Conservation (phyloP, 352 stramenopile species). For the Phytophthora hibernalis region DNA sequence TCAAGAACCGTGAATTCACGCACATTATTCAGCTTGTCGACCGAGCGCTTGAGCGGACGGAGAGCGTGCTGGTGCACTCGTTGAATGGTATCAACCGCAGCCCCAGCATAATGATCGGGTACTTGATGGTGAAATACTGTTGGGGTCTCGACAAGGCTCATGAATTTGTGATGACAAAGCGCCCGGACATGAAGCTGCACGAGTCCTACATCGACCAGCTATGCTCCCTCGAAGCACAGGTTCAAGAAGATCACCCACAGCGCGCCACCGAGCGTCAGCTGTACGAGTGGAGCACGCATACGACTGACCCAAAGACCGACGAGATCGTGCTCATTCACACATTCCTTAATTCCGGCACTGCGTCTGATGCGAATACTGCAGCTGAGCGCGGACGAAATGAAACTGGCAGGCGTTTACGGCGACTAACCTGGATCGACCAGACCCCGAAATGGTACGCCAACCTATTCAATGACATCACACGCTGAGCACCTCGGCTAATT, state of each 20-base stretch:
- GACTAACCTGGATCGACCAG: slow-evolving; percentile 80
- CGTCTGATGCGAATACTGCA: slow-evolving; percentile 14
- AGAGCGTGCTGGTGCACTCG: slow-evolving; percentile 91
- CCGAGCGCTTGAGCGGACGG: slow-evolving; percentile 76
- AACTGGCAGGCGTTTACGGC: slow-evolving; percentile 35
- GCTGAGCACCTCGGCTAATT: not conserved
- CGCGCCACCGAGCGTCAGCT: slow-evolving; percentile 68
- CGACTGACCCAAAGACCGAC: slow-evolving; percentile 56
- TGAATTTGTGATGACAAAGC: slow-evolving; percentile 91
- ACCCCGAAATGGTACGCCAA: slow-evolving; percentile 58
- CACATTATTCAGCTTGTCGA: slow-evolving; percentile 83
- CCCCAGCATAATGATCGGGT: slow-evolving; percentile 87
- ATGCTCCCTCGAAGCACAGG: slow-evolving; percentile 65
- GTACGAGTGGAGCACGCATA: slow-evolving; percentile 71
- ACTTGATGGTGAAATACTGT: slow-evolving; percentile 93
- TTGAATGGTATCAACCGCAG: slow-evolving; percentile 84
- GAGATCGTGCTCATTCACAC: slow-evolving; percentile 84
- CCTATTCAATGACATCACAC: not conserved
- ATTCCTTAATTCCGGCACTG: slow-evolving; percentile 64
- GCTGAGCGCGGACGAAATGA: slow-evolving; percentile 23
- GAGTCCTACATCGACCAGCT: slow-evolving; percentile 83
- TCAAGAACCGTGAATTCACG: slow-evolving; percentile 89
- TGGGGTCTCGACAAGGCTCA: slow-evolving; percentile 94
- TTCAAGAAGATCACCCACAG: slow-evolving; percentile 54
- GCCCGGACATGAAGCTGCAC: slow-evolving; percentile 85